phyloP scores from a whole-genome alignment of 2,329 filamentous ascomycete genomes.

The Cercospora brassicicola region DNA sequence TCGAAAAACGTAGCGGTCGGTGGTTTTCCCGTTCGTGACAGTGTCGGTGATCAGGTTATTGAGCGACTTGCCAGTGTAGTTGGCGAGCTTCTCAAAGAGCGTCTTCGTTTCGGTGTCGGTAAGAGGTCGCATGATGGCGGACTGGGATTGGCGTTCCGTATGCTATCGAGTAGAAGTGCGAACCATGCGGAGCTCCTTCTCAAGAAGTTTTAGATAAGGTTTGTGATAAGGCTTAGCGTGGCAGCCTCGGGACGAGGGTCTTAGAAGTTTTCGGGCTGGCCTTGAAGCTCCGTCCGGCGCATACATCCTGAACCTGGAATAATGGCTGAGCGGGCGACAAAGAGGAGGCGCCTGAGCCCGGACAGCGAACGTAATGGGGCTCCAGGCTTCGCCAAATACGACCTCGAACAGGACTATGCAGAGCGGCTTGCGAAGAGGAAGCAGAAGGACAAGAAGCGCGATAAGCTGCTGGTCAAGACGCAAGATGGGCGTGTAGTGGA shows the following conservation, averaged over 20 bases:
- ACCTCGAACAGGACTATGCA: slow-evolving; percentile 91
- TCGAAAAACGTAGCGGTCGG: slow-evolving; percentile 80
- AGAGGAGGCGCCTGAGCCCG: slow-evolving; percentile 54
- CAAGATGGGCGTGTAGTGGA: slow-evolving; percentile 69
- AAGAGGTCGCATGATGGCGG: slow-evolving; percentile 69
- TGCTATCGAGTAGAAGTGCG: neutral
- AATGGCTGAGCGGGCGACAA: slow-evolving; percentile 53
- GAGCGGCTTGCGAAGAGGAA: slow-evolving; percentile 71
- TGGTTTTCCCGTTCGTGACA: slow-evolving; percentile 49
- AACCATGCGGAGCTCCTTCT: neutral
- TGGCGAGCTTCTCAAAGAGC: slow-evolving; percentile 88
- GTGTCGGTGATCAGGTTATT: slow-evolving; percentile 65
- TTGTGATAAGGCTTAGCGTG: slow-evolving; percentile 10
- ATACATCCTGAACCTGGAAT: neutral
- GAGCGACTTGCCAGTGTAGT: slow-evolving; percentile 84
- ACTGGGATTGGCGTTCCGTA: neutral
- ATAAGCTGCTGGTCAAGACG: slow-evolving; percentile 81
- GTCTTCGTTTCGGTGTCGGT: slow-evolving; percentile 77
- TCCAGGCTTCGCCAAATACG: slow-evolving; percentile 65
- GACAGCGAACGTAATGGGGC: slow-evolving; percentile 39
- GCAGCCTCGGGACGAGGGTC: neutral
- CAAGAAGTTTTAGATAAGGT: slow-evolving; percentile 11
- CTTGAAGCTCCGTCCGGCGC: neutral
- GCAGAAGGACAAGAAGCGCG: slow-evolving; percentile 66
- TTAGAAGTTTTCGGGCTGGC: slow-evolving; percentile 1